Evolutionary conservation across 495 filamentous ascomycete species (phyloP).

Genomic region (Lasiosphaeria ovina): DNA sequence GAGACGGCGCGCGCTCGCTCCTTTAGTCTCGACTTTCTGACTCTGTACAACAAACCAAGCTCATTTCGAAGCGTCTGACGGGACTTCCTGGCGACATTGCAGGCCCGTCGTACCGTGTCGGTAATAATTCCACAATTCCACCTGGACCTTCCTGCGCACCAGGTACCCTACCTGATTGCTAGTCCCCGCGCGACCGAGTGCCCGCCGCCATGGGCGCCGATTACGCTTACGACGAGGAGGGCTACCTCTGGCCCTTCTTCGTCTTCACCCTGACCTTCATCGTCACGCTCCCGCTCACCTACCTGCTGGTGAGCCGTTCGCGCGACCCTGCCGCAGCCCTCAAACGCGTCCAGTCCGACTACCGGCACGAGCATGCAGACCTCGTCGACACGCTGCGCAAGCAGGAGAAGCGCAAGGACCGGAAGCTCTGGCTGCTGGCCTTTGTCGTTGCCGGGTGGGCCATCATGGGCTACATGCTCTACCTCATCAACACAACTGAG

Average conservation of each 20-base stretch:
- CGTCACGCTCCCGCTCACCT: constrained; percentile 87
- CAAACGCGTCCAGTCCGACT: constrained; percentile 60
- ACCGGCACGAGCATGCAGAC: constrained; percentile 76
- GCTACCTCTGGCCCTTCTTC: constrained; percentile 99
- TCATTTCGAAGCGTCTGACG: background rate
- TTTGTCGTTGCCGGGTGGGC: constrained; percentile 74
- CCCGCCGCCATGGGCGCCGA: constrained; percentile 78
- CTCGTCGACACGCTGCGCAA: constrained; percentile 80
- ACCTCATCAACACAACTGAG: constrained; percentile 79
- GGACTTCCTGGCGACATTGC: too few species aligned
- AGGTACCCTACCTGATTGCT: constrained; percentile 4
- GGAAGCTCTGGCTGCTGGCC: constrained; percentile 81
- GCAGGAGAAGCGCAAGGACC: constrained; percentile 86
- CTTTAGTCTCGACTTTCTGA: background rate
- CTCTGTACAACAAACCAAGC: background rate
- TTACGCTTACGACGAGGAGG: constrained; percentile 97
- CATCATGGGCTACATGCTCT: constrained; percentile 87
- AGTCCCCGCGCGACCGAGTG: background rate
- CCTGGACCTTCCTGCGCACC: background rate
- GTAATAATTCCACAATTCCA: too few species aligned
- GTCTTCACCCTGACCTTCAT: constrained; percentile 85
- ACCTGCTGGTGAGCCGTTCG: constrained; percentile 73
- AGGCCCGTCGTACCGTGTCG: too few species aligned
- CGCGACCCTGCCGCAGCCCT: constrained; percentile 61
- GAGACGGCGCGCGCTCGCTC: background rate